phyloP scores from a whole-genome alignment of 768 basidiomycete genomes.

The Panaeolus cyanescens region DNA sequence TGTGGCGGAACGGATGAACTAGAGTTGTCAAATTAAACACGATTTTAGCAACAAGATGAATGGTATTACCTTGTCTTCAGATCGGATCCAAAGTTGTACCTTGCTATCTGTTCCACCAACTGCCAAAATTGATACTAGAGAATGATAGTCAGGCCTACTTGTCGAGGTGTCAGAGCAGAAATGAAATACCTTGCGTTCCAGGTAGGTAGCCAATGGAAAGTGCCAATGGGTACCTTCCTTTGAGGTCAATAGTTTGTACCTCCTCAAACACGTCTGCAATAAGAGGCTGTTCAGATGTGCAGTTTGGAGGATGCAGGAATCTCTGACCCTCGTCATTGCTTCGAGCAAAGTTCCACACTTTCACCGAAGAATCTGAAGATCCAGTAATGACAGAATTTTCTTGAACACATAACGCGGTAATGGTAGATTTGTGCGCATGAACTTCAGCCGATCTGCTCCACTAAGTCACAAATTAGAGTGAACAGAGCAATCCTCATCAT shows the following conservation, averaged over 20 bases:
- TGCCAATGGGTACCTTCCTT: conserved; percentile 76
- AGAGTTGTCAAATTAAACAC: background rate
- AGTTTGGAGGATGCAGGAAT: background rate
- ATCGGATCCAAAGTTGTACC: conserved; percentile 77
- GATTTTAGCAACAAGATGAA: background rate
- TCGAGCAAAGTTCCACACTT: conserved; percentile 62
- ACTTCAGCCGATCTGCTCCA: conserved; percentile 51
- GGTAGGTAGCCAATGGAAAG: conserved; percentile 69
- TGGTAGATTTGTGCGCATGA: conserved; percentile 66
- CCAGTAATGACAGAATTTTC: conserved; percentile 66
- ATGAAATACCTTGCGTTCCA: conserved; percentile 54
- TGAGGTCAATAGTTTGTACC: conserved; percentile 61
- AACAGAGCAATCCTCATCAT: background rate
- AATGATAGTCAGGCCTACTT: conserved; percentile 4
- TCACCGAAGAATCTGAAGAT: conserved; percentile 79
- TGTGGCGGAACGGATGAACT: conserved; percentile 63
- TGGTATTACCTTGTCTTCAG: conserved; percentile 51
- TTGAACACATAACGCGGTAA: conserved; percentile 65
- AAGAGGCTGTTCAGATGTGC: background rate
- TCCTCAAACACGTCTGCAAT: conserved; percentile 38
- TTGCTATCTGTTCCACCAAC: conserved; percentile 80
- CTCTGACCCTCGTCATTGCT: conserved; percentile 31
- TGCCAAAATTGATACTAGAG: conserved; percentile 68
- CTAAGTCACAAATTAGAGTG: conserved; percentile 34
- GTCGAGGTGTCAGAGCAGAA: conserved; percentile 6